Base-by-base conservation (phyloP, 2,329 filamentous ascomycete genomes). In the Calonectria pauciramosa region DNA sequence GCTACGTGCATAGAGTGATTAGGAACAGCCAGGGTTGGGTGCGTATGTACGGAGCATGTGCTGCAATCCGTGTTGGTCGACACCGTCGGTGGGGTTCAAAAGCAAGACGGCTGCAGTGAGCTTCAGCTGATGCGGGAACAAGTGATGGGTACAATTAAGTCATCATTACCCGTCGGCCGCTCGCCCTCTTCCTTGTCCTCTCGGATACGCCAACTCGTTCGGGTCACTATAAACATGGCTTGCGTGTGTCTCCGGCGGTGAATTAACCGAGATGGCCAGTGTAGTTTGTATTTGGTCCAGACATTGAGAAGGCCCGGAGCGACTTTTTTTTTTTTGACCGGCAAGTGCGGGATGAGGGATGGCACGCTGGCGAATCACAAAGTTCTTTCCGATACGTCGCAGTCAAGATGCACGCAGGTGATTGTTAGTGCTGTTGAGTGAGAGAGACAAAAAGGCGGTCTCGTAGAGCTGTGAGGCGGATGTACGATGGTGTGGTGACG, bases 181-280 rank as follows among this genome's bases (percentile, higher is more conserved):
- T 68, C 65, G 41, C 26, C 56, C 34, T 54, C 64, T 66, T 44
- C 54, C 52, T 52, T 49, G 68, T 41, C 51, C 41, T 52, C 76
- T 67, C 68, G 69, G 38, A 49, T 49, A 44, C 44, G 52, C 63
- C 72, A 64, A 41, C 51, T 71, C 28, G 44, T 65, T 56, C 32
- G 66, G 47, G 63, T 26, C 59, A 66, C 72, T 52, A 60, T 54
- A 60, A 60, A 41, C 69, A 51, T 56, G 63, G 75, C 47, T 66
- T 68, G 41, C 60, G 69, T 30, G 69, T 30, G 60, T 74, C 70
- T 69, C 47, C 64, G 65, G 78, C 73, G 78, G 76, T 80, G 76
- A 78, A 71, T 71, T 68, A 26, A 34, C 26, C 67, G 66, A 51
- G 38, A 49, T 36, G 70, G 47, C 26, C 44, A 49, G 51, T 32